These are phyloP conservation scores for Gnetum montanum DNA, from an alignment of 75 land plant genomes.

Conservation along the genomic window DNA sequence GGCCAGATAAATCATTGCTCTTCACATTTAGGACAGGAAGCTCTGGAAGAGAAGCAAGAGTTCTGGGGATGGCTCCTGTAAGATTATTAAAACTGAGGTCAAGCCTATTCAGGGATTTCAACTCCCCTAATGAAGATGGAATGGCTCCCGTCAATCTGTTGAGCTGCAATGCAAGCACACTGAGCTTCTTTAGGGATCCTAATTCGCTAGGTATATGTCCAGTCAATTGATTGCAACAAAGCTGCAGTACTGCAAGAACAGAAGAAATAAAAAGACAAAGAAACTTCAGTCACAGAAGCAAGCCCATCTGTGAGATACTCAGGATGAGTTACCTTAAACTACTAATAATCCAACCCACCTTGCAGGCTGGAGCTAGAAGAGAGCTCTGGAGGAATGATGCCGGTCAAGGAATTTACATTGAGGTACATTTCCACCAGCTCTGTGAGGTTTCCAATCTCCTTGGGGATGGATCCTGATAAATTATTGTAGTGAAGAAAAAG, in stretches of 20 bases:
- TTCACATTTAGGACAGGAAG: constrained; percentile 18
- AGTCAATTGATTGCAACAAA: constrained; percentile 23
- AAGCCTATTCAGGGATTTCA: constrained; percentile 6
- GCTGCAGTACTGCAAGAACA: constrained; percentile 32
- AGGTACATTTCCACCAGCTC: constrained; percentile 29
- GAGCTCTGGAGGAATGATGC: constrained; percentile 33
- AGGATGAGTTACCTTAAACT: too few species aligned
- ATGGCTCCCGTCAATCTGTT: constrained; percentile 17
- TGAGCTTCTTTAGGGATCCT: constrained; percentile 13
- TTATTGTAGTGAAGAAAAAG: constrained; percentile 31
- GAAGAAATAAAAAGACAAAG: background rate
- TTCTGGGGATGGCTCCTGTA: constrained; percentile 19
- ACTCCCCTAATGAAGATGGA: constrained; percentile 21
- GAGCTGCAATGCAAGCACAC: constrained; percentile 11
- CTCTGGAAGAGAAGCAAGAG: constrained; percentile 15
- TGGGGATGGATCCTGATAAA: constrained; percentile 22
- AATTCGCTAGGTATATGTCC: constrained; percentile 14
- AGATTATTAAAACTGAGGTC: constrained; percentile 23
- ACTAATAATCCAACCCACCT: constrained; percentile 13
- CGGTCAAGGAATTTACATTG: constrained; percentile 23
- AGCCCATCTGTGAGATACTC: too few species aligned
- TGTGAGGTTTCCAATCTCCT: constrained; percentile 12
- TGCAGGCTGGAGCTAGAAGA: constrained; percentile 22
- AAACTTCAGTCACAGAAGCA: too few species aligned
- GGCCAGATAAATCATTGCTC: constrained; percentile 28